Conservation (phyloP, 768 basidiomycete genomes). For the Trametes cubensis region DNA sequence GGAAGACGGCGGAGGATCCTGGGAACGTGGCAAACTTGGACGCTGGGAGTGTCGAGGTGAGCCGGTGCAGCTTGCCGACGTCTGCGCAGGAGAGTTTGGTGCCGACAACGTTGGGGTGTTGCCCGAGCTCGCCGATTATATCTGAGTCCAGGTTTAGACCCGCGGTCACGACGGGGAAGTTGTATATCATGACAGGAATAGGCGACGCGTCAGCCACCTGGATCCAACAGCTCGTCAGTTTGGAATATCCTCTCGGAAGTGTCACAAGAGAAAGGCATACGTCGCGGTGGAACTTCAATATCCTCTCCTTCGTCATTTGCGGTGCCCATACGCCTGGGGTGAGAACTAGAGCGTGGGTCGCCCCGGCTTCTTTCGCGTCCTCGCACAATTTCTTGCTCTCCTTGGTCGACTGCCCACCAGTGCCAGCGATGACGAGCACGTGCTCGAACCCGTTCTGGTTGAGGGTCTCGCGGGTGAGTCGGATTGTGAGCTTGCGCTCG, state of each 20-base stretch:
- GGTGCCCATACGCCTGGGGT: conserved; percentile 74
- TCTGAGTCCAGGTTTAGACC: conserved; percentile 87
- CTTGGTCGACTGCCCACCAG: conserved; percentile 77
- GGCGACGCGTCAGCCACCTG: conserved; percentile 72
- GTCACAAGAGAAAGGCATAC: conserved; percentile 33
- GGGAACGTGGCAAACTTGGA: conserved; percentile 70
- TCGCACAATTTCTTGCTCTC: conserved; percentile 71
- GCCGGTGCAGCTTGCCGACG: conserved; percentile 80
- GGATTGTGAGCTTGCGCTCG: conserved; percentile 66
- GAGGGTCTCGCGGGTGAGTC: conserved; percentile 68
- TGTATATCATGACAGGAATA: conserved; percentile 80
- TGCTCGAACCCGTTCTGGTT: conserved; percentile 71
- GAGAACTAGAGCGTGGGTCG: conserved; percentile 73
- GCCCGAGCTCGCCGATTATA: conserved; percentile 63
- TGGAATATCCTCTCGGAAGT: not conserved
- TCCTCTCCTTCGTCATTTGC: conserved; percentile 63
- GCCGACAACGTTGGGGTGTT: conserved; percentile 85
- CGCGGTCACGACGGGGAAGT: conserved; percentile 80
- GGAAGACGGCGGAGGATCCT: conserved; percentile 72
- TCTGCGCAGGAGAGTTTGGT: conserved; percentile 85
- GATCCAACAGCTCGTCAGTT: conserved; percentile 21
- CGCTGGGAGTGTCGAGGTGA: conserved; percentile 59
- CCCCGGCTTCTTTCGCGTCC: conserved; percentile 83
- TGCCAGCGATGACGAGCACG: conserved; percentile 77
- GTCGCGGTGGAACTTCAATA: conserved; percentile 67